These are phyloP conservation scores for Dactylella cylindrospora DNA, from an alignment of 2,329 filamentous ascomycete genomes.

Conservation along the genomic window DNA sequence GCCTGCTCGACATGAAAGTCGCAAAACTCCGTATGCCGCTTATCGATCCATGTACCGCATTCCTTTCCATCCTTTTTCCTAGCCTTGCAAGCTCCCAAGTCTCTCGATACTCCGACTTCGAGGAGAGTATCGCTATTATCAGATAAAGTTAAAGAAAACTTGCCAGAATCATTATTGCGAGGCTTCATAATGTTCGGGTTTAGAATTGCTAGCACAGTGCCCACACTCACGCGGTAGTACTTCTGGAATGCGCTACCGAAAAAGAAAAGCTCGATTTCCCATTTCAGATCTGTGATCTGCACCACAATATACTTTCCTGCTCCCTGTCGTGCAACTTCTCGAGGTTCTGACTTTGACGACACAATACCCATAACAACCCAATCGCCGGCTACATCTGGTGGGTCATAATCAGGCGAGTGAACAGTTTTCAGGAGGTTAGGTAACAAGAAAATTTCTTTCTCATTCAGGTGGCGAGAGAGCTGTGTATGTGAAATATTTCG, in stretches of 20 bases:
- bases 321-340: constrained; percentile 61
- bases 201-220: constrained; percentile 87
- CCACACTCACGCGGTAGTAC: constrained; percentile 90
- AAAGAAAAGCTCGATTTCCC: constrained; percentile 86
- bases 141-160: constrained; percentile 82
- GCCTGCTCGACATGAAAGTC: constrained; percentile 88
- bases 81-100: constrained; percentile 84
- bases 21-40: constrained; percentile 83
- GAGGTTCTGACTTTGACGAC: constrained; percentile 82
- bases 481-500: constrained; percentile 79
- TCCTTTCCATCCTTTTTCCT: constrained; percentile 78
- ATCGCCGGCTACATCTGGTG: constrained; percentile 79
- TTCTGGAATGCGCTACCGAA: constrained; percentile 87
- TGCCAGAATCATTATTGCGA: constrained; percentile 72
- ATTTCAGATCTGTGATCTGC: constrained; percentile 81
- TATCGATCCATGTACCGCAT: constrained; percentile 84
- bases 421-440: constrained; percentile 78
- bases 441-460: constrained; percentile 74
- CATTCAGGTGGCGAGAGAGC: constrained; percentile 73
- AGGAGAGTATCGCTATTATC: constrained; percentile 74
- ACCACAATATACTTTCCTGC: constrained; percentile 91
- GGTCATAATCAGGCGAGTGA: constrained; percentile 77
- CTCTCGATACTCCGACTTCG: constrained; percentile 80
- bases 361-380: constrained; percentile 87
- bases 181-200: constrained; percentile 88